Evolutionary conservation across 139 green algal genomes (phyloP).

Genomic region (Ulvella scutata): DNA sequence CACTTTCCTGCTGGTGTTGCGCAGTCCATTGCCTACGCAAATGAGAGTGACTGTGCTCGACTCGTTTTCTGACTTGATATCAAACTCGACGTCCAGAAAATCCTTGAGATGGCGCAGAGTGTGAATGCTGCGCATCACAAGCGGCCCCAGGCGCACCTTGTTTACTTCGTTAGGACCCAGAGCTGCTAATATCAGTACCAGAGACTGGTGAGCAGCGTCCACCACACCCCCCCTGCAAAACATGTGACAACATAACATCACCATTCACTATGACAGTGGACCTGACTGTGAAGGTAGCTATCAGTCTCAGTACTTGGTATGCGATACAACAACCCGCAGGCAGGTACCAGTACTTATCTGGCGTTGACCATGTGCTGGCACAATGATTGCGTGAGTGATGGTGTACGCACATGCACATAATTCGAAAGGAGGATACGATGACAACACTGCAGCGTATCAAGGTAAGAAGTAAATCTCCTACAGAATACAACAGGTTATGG

Average conservation of each 20-base stretch:
- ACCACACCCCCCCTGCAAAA: slow-evolving; percentile 68
- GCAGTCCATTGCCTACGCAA: slow-evolving; percentile 76
- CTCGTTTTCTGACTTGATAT: slow-evolving; percentile 59
- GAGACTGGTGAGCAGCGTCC: slow-evolving; percentile 59
- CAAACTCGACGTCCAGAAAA: slow-evolving; percentile 85
- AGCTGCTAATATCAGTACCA: slow-evolving; percentile 76
- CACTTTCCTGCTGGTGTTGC: slow-evolving; percentile 56
- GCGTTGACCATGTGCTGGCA: too few species aligned
- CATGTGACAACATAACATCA: too few species aligned
- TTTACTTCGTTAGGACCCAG: slow-evolving; percentile 44
- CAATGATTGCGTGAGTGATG: too few species aligned
- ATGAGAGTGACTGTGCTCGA: slow-evolving; percentile 81
- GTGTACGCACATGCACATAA: too few species aligned
- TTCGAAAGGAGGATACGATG: background rate
- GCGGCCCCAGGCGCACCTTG: slow-evolving; percentile 54
- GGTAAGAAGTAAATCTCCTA: background rate
- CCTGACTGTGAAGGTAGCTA: too few species aligned
- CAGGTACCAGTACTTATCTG: too few species aligned
- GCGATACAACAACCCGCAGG: too few species aligned
- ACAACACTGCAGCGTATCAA: background rate
- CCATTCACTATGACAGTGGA: too few species aligned
- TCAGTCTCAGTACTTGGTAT: too few species aligned
- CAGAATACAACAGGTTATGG: background rate
- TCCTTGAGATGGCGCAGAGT: slow-evolving; percentile 75
- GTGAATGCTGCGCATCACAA: slow-evolving; percentile 70